Percentiles rank a stretch among this genome's conserved stretches.
Evolutionary conservation across 1,139 yeast species (phyloP).

Genomic region (Taiozyma sp.): DNA sequence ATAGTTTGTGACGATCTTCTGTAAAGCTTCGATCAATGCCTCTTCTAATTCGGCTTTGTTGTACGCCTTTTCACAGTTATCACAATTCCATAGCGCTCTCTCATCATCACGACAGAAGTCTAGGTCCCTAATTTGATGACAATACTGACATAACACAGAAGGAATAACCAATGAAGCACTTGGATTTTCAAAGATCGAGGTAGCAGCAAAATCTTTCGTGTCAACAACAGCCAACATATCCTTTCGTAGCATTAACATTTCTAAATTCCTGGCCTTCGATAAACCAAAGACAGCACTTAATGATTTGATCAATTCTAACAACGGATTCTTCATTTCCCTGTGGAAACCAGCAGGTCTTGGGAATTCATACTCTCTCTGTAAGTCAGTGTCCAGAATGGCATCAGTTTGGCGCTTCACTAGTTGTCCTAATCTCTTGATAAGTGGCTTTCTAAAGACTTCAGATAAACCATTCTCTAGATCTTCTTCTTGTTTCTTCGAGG

Average conservation of each 20-base stretch:
- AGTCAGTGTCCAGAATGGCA: conserved; percentile 62
- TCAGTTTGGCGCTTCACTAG: conserved; percentile 68
- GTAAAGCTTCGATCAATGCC: conserved; percentile 60
- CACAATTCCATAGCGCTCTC: conserved; percentile 57
- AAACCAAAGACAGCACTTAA: conserved; percentile 70
- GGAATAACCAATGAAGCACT: conserved; percentile 63
- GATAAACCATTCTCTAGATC: conserved; percentile 39
- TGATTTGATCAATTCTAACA: conserved; percentile 73
- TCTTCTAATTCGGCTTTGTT: conserved; percentile 77
- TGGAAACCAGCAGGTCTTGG: conserved; percentile 74
- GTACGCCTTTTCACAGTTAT: conserved; percentile 59
- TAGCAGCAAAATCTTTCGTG: conserved; percentile 77
- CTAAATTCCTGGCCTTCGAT: conserved; percentile 61
- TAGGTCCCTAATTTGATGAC: conserved; percentile 69
- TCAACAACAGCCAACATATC: conserved; percentile 72
- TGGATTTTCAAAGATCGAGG: conserved; percentile 75
- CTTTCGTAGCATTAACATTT: conserved; percentile 70
- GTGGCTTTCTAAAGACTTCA: conserved; percentile 50
- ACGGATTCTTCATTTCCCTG: conserved; percentile 59
- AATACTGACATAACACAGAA: conserved; percentile 73
- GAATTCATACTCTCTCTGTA: conserved; percentile 60
- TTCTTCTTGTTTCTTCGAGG: conserved; percentile 29
- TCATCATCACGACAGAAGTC: conserved; percentile 75
- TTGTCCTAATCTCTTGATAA: conserved; percentile 62
- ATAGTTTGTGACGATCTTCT: conserved; percentile 51